Conservation (phyloP, 2,329 filamentous ascomycete species). For the Dothistroma pini region DNA sequence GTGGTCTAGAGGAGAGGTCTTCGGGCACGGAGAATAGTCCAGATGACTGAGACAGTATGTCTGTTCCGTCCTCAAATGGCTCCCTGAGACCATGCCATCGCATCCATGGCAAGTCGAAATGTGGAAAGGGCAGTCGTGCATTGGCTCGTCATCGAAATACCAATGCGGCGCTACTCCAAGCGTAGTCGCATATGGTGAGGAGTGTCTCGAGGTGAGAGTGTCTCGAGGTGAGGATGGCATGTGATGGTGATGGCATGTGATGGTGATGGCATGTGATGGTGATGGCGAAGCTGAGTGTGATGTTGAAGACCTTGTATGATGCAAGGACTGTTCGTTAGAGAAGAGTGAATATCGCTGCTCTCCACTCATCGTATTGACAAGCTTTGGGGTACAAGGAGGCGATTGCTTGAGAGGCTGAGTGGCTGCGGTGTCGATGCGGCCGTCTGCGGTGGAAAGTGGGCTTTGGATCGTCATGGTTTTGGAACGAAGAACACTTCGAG, state of each 20-base stretch:
- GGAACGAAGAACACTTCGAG: neutral
- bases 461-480: neutral
- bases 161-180: neutral
- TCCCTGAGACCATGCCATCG: neutral
- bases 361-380: neutral
- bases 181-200: neutral
- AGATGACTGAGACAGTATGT: neutral
- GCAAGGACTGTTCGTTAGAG: neutral
- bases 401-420: neutral
- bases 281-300: neutral
- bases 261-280: neutral
- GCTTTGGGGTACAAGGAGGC: neutral
- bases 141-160: constrained; percentile 3
- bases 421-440: neutral
- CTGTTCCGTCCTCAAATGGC: neutral
- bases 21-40: neutral
- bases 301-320: neutral
- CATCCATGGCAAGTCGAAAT: constrained; percentile 5
- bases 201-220: neutral
- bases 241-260: neutral
- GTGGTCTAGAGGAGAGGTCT: neutral
- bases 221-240: neutral
- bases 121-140: constrained; percentile 8
- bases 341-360: neutral
- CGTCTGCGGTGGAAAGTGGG: neutral